A percentile compares a stretch with the other conserved stretches of the same genome.
phyloP scores from a whole-genome alignment of 495 filamentous ascomycete species.

The Massariosphaeria phaeospora region DNA sequence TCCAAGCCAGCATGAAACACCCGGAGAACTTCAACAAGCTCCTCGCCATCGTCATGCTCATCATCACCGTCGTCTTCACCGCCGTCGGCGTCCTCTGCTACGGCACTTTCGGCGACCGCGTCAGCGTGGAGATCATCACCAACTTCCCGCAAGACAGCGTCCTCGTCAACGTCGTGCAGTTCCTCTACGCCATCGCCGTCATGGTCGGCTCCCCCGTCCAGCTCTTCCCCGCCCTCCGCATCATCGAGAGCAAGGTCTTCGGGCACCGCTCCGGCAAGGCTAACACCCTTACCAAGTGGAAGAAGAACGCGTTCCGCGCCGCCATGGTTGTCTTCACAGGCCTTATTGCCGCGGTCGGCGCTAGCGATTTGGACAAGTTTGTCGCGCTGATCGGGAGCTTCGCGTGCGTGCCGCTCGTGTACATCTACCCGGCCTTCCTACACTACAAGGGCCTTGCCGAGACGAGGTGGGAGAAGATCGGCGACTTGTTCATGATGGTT shows the following conservation, averaged over 20 bases:
- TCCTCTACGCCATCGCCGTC: slow-evolving; percentile 61
- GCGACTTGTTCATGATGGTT: slow-evolving; percentile 52
- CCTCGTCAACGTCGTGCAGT: slow-evolving; percentile 61
- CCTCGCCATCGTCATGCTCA: slow-evolving; percentile 54
- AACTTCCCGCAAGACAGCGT: slow-evolving; percentile 59
- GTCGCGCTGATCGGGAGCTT: slow-evolving; percentile 59
- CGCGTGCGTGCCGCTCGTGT: slow-evolving; percentile 52
- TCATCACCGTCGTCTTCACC: slow-evolving; percentile 60
- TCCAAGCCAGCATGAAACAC: slow-evolving; percentile 58
- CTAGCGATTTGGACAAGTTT: slow-evolving; percentile 59
- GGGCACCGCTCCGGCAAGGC: slow-evolving; percentile 54
- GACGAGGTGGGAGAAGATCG: slow-evolving; percentile 44
- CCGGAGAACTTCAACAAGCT: slow-evolving; percentile 56
- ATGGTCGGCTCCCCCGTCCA: slow-evolving; percentile 60
- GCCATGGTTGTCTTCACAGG: slow-evolving; percentile 48
- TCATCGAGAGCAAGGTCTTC: slow-evolving; percentile 52
- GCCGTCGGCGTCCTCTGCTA: slow-evolving; percentile 61
- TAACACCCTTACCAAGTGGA: slow-evolving; percentile 55
- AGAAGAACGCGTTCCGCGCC: slow-evolving; percentile 58
- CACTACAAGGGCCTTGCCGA: slow-evolving; percentile 57
- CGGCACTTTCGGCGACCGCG: slow-evolving; percentile 55
- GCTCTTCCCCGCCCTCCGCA: slow-evolving; percentile 59
- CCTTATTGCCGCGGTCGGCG: slow-evolving; percentile 49
- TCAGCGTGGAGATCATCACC: slow-evolving; percentile 58
- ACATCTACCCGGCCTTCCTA: slow-evolving; percentile 50